Evolutionary conservation across 805 yeast species (phyloP), one percentile per base, ranked within the genome.

Genomic region (Spencermartinsiella europaea): DNA sequence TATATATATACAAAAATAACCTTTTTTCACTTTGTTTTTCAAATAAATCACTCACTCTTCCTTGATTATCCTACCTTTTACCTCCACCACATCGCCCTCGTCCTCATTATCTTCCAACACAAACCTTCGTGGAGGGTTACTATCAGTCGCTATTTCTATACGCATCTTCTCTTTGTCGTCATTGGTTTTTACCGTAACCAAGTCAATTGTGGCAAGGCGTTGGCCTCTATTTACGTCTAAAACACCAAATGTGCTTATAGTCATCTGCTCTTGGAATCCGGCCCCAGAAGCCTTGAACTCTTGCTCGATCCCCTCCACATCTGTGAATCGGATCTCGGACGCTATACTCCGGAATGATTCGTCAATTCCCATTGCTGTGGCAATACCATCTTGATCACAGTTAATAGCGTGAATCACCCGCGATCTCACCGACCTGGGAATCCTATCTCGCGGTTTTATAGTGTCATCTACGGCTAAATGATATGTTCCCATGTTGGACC

Each of bases 401-500:
- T 42, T 31, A 8, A 56, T 22, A 4, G 60, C 60, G 34, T 38
- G 22, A 16, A 52, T n/a, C 5, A 56, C 42, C 20, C 60, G 46
- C 14, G 37, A 22, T 8, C 48, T 25, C 15, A 57, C 60, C 2
- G 38, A 20, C 20, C 27, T 19, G 14, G 56, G 51, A 37, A 51
- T 27, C 21, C 19, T 34, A n/a, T 15, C 19, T 28, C 37, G 37
- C 34, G 25, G 44, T 8, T 16, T 45, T 33, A 25, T 40, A 21
- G 14, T 21, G 14, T 45, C 47, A 20, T 50, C 42, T 38, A 45
- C 48, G 15, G 46, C 46, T 25, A 56, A 41, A 33, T 54, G 55
- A 36, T 53, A 51, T 17, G 45, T 41, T 16, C 50, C 55, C 55
- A 54, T 42, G 40, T 54, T 51, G 38, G 43, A 37, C 60, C 60